Conservation (phyloP, 345 rosid species). For the Mangifera indica region DNA sequence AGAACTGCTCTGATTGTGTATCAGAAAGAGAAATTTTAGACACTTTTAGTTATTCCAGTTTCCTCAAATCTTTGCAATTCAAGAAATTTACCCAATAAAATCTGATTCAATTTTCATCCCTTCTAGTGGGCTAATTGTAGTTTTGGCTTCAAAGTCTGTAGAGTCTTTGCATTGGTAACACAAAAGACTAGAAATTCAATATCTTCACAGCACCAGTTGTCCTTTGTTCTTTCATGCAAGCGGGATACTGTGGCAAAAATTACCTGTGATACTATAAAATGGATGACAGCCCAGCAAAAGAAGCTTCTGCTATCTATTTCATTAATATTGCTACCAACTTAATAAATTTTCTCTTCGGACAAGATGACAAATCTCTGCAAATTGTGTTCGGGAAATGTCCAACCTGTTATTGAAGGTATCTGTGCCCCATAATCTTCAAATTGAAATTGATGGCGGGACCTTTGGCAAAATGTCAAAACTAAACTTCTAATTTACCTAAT, state of each 20-base stretch:
- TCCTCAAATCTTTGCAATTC: neutral
- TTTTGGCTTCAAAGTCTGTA: too few species aligned
- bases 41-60: neutral
- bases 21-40: neutral
- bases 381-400: neutral
- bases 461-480: too few species aligned
- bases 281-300: too few species aligned
- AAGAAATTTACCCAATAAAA: neutral
- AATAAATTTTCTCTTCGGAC: neutral
- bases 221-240: neutral
- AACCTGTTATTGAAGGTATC: neutral
- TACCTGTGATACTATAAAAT: too few species aligned
- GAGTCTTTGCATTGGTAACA: too few species aligned
- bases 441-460: too few species aligned
- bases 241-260: too few species aligned
- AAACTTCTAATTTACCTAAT: too few species aligned
- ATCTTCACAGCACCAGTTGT: too few species aligned
- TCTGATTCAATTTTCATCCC: neutral
- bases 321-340: constrained; percentile 1
- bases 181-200: too few species aligned
- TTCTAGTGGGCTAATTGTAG: neutral
- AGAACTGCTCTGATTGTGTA: neutral
- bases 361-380: neutral
- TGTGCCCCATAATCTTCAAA: too few species aligned
- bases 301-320: too few species aligned